These are phyloP conservation scores for Vinca minor DNA, from an alignment of 257 asterid genomes.

Conservation along the genomic window DNA sequence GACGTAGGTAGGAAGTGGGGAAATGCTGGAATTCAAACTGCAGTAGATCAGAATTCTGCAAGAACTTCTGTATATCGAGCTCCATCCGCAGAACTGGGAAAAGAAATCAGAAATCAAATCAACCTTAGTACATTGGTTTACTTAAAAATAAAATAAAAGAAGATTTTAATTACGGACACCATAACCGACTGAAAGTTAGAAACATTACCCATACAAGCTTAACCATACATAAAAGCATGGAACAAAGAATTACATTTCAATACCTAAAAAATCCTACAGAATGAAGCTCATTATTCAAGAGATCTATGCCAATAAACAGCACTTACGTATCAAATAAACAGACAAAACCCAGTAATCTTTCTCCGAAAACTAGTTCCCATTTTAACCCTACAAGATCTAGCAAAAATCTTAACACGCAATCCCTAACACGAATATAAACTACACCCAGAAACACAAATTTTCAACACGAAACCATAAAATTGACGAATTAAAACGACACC, in stretches of 20 bases:
- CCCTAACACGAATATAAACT: too few relatives aligned
- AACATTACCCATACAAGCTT: not conserved
- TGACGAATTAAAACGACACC: too few relatives aligned
- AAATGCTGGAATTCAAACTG: conserved; percentile 86
- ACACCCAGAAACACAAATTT: not conserved
- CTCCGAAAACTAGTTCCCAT: not conserved
- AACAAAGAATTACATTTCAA: not conserved
- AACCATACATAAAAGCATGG: not conserved
- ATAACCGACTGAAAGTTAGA: not conserved
- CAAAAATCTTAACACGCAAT: not conserved
- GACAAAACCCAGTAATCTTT: not conserved
- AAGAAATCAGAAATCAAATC: not conserved
- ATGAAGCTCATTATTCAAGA: conserved; percentile 3
- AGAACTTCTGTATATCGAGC: conserved; percentile 70
- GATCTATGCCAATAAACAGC: conserved; percentile 13
- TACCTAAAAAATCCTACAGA: too few relatives aligned
- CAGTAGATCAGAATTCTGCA: conserved; percentile 50
- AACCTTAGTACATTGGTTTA: not conserved
- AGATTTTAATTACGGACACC: not conserved
- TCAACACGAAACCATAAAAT: too few relatives aligned
- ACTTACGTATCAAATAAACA: not conserved
- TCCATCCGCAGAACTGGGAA: conserved; percentile 87
- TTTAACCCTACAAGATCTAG: not conserved
- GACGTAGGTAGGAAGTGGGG: conserved; percentile 92
- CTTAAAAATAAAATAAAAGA: not conserved